Evolutionary conservation across 2,329 filamentous ascomycete genomes (phyloP), one percentile per base, ranked within the genome.

Genomic region (Alternaria metachromatica): DNA sequence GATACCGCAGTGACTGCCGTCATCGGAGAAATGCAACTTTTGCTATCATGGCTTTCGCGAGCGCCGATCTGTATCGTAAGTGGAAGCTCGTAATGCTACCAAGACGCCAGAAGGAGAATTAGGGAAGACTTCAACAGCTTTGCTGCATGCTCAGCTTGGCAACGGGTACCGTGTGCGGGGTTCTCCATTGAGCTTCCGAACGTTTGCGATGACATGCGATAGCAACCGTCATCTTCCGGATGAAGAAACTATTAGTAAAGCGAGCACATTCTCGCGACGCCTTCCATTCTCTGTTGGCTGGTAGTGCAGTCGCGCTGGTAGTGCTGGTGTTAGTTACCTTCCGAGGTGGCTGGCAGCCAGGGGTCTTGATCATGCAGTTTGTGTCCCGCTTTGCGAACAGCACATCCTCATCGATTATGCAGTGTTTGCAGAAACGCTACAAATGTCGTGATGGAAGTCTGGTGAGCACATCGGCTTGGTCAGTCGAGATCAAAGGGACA

Each of bases 11-110:
- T 8, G 54, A 50, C 60, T 62, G 45, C 33, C 64, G 63, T 65
- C 61, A 70, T 63, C 41, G 55, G 46, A 44, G 56, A 55, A 30
- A 60, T 28, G 50, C 50, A 25, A 23, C 23, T 50, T 25, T 44
- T 50, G 25, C 37, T 55, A 50, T 59, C 28, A 51, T 41, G 37
- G 56, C 64, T 57, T 60, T 62, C 33, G 44, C 23, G 25, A 15
- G 15, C 51, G 64, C 58, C 60, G 41, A 70, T 64, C 63, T 58
- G 26, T 12, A 50, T 70, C 66, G 33, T 41, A 72, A 63, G 4
- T 41, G 68, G 68, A 69, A 72, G 69, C 69, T 72, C 59, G 57
- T 56, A 67, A 43, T 64, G 65, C 43, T 46, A 65, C 65, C 65
- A 67, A 67, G 65, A 48, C 65, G 63, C 63, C 58, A 67, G 55